phyloP scores from a whole-genome alignment of 306 rosid species.

The Begonia loranthoides region DNA sequence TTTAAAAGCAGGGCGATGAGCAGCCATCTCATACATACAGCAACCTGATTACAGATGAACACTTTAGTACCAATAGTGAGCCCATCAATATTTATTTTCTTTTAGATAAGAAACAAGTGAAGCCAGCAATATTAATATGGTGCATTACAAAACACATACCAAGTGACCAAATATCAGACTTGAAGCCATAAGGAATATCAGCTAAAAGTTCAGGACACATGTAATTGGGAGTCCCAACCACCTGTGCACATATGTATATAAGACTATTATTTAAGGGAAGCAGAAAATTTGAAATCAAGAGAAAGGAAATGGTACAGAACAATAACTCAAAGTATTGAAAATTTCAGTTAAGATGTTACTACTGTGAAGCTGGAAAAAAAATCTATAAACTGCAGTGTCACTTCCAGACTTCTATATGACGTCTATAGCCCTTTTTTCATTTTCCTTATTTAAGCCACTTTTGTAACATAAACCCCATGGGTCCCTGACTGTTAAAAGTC shows the following conservation, averaged over 20 bases:
- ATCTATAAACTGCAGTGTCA: too few species aligned
- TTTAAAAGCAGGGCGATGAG: constrained; percentile 96
- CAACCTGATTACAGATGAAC: constrained; percentile 49
- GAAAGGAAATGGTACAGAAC: too few species aligned
- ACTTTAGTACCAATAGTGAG: constrained; percentile 18
- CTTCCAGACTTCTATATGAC: too few species aligned
- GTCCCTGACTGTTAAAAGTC: too few species aligned
- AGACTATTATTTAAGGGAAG: not conserved
- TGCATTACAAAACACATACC: constrained; percentile 36
- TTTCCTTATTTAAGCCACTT: too few species aligned
- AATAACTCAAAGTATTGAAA: too few species aligned
- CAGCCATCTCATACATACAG: constrained; percentile 98
- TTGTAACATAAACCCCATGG: too few species aligned
- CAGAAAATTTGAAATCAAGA: too few species aligned
- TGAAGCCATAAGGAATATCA: constrained; percentile 97
- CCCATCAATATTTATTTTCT: not conserved
- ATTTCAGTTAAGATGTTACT: too few species aligned
- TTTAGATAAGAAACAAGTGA: too few species aligned
- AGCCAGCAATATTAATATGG: not conserved
- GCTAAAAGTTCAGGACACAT: constrained; percentile 99
- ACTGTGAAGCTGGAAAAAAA: too few species aligned
- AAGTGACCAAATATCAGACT: constrained; percentile 98
- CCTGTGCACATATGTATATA: constrained; percentile 31
- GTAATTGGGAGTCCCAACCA: constrained; percentile 98
- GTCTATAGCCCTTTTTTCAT: too few species aligned